Base-by-base conservation (phyloP, 1,139 yeast genomes). In the Blastobotrys raffinosifermentans region DNA sequence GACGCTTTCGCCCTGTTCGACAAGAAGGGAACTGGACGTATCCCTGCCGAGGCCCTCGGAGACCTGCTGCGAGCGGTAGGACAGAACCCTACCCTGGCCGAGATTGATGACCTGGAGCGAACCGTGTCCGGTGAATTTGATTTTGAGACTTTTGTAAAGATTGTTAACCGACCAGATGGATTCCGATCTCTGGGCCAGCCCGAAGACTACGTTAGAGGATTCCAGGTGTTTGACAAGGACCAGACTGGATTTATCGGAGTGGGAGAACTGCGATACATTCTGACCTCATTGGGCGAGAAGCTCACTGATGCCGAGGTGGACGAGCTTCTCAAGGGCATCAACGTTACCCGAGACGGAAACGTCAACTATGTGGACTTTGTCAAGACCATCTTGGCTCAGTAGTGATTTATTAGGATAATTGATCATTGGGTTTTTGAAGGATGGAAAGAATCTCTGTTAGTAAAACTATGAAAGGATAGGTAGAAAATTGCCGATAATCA, bases 1-100 rank as follows among this genome's bases (percentile, higher is more conserved):
- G 98, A 91, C 72, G 96, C 96, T 18, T 93, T 93, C 64, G 94
- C 97, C 21, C 78, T 93, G 39, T 93, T 91, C 61, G 98, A 93
- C 69, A 89, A 89, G 67, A 85, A 87, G 56, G 98, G 96, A 29
- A 85, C 93, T 31, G 98, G 98, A 13, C 75, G 80, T 61, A 91
- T 93, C 44, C 80, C 96, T n/a, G 73, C 76, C 45, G 86, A 81
- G 50, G 81, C 85, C 44, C 73, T 93, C 41, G 98, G 97, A 29
- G 98, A 93, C 58, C 75, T 93, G 53, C 74, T 93, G 45, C 75
- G 99, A 62, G 96, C 98, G 3, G 91, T 91, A 44, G 98, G 98
- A 22, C 97, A 91, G 68, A 93, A 93, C 69, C 99, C 99, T 46
- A 89, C 98, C 8, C 74, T 85, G 53, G 86, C 91, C 19, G 95